These are phyloP conservation scores for Helicostylum pulchrum DNA, from an alignment of 192 early-diverging fungal genomes.

Conservation along the genomic window DNA sequence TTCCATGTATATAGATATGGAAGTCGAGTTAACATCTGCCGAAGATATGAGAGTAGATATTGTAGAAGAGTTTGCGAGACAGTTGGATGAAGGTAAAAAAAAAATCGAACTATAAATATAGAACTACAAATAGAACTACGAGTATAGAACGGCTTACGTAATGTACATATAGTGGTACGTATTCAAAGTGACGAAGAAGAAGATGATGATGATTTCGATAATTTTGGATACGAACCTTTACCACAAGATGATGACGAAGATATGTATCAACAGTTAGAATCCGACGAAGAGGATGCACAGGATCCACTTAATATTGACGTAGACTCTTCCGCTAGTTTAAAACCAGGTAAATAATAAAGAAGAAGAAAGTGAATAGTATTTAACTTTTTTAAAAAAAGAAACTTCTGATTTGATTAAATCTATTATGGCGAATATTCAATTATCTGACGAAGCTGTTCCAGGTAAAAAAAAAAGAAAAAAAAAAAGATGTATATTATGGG, in stretches of 20 bases:
- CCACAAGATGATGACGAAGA: neutral
- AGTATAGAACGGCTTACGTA: too few relatives aligned
- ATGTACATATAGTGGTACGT: neutral
- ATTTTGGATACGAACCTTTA: neutral
- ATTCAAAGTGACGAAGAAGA: neutral
- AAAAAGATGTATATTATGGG: neutral
- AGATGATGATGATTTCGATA: neutral
- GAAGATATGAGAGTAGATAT: slow-evolving; percentile 4
- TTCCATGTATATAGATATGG: too few relatives aligned
- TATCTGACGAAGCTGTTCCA: slow-evolving; percentile 10
- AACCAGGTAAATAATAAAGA: slow-evolving; percentile 8
- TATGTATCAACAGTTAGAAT: slow-evolving; percentile 2
- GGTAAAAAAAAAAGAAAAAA: slow-evolving; percentile 2
- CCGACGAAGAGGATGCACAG: slow-evolving; percentile 3
- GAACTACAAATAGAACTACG: too few relatives aligned
- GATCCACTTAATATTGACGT: slow-evolving; percentile 1
- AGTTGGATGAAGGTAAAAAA: slow-evolving; percentile 8
- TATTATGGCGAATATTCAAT: slow-evolving; percentile 6
- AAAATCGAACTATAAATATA: too few relatives aligned
- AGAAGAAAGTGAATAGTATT: neutral
- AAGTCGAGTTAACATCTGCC: too few relatives aligned
- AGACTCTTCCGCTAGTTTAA: neutral
- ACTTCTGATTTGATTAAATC: slow-evolving; percentile 15
- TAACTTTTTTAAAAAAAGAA: neutral
- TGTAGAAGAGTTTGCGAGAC: slow-evolving; percentile 13